Percentiles rank a stretch among this genome's conserved stretches.
Evolutionary conservation across 2,329 filamentous ascomycete species (phyloP).

Genomic region (Cladosporium sphaerospermum): DNA sequence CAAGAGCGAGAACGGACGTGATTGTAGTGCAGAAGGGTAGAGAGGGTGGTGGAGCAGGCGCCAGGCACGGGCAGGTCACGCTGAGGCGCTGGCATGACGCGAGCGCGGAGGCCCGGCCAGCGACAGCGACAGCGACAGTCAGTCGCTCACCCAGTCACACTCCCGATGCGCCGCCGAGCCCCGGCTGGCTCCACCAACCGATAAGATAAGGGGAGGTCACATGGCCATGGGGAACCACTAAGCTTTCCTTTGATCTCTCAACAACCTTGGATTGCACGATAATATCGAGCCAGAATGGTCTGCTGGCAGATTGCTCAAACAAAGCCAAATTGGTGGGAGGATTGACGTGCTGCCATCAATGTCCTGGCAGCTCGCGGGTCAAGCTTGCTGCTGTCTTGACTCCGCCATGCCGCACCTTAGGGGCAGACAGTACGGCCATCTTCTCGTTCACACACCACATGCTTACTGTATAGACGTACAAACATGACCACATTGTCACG

Average conservation of each 20-base stretch:
- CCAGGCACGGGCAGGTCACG: neutral
- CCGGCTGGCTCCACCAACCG: neutral
- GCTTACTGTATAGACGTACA: too few relatives aligned
- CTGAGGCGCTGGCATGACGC: neutral
- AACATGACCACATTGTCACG: too few relatives aligned
- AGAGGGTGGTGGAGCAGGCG: constrained; percentile 2
- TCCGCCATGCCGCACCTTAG: neutral
- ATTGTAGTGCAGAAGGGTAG: neutral
- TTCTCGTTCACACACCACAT: too few relatives aligned
- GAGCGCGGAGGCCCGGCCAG: neutral
- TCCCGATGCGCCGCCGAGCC: too few relatives aligned
- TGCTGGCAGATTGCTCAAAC: too few relatives aligned
- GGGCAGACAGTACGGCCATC: too few relatives aligned
- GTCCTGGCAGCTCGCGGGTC: neutral
- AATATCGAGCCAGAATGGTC: too few relatives aligned
- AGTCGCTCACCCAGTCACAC: too few relatives aligned
- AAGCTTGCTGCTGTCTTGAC: neutral
- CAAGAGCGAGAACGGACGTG: neutral
- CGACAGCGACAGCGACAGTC: too few relatives aligned
- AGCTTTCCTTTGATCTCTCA: neutral
- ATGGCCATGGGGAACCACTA: neutral
- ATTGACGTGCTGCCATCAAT: neutral
- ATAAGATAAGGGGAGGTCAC: neutral
- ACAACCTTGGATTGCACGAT: neutral
- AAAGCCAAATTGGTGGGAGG: too few relatives aligned